Conservation (phyloP, 192 early-diverging fungal species). For the Geranomyces michiganensis region DNA sequence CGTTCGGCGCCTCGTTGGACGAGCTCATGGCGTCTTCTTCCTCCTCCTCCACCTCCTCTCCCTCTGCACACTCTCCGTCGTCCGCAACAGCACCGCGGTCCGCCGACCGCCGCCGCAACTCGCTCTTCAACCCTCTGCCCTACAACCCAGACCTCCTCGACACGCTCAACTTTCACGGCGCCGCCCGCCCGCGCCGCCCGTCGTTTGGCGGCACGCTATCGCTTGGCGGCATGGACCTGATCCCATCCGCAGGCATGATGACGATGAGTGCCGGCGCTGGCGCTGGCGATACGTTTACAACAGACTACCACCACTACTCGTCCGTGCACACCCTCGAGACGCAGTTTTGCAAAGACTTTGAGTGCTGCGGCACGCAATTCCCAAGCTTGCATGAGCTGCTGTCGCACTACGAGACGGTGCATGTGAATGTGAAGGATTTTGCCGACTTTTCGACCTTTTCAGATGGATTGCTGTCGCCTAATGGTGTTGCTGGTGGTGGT, state of each 20-base stretch:
- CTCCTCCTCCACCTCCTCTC: too few species aligned
- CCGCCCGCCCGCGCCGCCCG: constrained; percentile 26
- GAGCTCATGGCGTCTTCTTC: too few species aligned
- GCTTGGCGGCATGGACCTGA: constrained; percentile 34
- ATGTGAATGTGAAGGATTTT: constrained; percentile 25
- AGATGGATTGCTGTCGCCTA: background rate
- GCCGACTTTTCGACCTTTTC: constrained; percentile 3
- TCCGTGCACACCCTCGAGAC: constrained; percentile 11
- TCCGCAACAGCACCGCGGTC: background rate
- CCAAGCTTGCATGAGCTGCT: constrained; percentile 25
- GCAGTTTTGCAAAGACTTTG: constrained; percentile 26
- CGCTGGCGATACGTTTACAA: background rate
- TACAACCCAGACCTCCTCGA: constrained; percentile 35
- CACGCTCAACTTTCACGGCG: constrained; percentile 30
- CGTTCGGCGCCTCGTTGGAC: too few species aligned
- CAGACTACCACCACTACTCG: too few species aligned
- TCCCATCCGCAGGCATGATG: constrained; percentile 21
- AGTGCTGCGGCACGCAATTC: constrained; percentile 32
- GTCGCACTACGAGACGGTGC: constrained; percentile 34
- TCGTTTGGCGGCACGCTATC: constrained; percentile 25
- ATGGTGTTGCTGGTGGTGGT: background rate
- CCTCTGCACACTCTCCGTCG: background rate
- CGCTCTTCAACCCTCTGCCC: constrained; percentile 15
- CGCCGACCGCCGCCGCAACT: constrained; percentile 10
- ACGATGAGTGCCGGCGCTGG: background rate